phyloP scores from a whole-genome alignment of 306 rosid genomes.

The Luffa aegyptiaca region DNA sequence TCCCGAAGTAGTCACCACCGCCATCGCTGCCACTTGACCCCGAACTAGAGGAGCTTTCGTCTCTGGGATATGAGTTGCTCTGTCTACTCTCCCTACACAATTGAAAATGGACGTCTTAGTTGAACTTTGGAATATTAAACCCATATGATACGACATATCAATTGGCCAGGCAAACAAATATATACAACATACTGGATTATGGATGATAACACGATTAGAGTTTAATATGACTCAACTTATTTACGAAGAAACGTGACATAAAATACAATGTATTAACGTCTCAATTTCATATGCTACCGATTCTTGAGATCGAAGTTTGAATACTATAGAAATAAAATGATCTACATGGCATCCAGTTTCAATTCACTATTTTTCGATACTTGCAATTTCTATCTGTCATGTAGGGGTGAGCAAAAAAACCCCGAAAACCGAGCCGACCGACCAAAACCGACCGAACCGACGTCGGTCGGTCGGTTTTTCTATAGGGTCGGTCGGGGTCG shows the following conservation, averaged over 20 bases:
- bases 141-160: too few species aligned
- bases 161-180: not conserved
- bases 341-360: not conserved
- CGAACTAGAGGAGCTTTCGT: conserved; percentile 28
- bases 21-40: conserved; percentile 29
- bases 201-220: too few species aligned
- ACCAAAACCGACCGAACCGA: too few species aligned
- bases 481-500: too few species aligned
- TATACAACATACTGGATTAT: not conserved
- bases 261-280: not conserved
- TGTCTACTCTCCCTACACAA: conserved; percentile 55
- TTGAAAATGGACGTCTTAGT: not conserved
- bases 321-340: not conserved
- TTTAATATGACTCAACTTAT: too few species aligned
- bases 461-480: too few species aligned
- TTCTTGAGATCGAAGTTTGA: too few species aligned
- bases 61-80: conserved; percentile 19
- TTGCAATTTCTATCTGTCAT: too few species aligned
- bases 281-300: too few species aligned
- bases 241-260: not conserved
- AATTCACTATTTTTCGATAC: too few species aligned
- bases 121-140: not conserved
- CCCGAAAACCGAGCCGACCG: too few species aligned
- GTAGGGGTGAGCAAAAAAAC: too few species aligned
- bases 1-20: conserved; percentile 63